Evolutionary conservation across 106 monocot species (phyloP).

Genomic region (Acorus gramineus): DNA sequence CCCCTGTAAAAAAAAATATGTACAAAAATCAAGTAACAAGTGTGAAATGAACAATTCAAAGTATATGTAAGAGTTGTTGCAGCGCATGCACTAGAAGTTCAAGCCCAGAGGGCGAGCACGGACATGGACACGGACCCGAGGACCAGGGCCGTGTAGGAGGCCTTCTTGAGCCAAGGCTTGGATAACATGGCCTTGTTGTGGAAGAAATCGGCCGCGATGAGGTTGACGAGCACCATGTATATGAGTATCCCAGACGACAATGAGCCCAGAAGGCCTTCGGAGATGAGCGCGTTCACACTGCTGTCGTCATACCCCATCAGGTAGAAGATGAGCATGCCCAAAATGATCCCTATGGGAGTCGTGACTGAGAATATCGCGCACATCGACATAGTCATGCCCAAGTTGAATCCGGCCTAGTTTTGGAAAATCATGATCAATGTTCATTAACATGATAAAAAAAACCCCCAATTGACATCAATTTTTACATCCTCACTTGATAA

Average conservation of each 20-base stretch:
- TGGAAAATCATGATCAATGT: not conserved
- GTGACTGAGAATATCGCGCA: slow-evolving; percentile 84
- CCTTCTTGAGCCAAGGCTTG: slow-evolving; percentile 42
- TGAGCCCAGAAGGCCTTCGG: slow-evolving; percentile 78
- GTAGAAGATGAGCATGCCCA: slow-evolving; percentile 73
- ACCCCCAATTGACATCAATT: no score
- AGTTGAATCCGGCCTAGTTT: slow-evolving; percentile 78
- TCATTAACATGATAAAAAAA: no score
- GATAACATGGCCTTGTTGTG: slow-evolving; percentile 73
- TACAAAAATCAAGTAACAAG: not conserved
- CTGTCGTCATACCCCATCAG: slow-evolving; percentile 83
- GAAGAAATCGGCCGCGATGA: slow-evolving; percentile 84
- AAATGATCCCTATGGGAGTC: slow-evolving; percentile 63
- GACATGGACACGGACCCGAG: slow-evolving; percentile 90
- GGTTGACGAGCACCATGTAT: slow-evolving; percentile 92
- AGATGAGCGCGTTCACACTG: slow-evolving; percentile 65
- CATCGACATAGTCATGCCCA: slow-evolving; percentile 68
- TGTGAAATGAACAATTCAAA: not conserved
- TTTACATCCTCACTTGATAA: no score
- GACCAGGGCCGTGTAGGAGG: slow-evolving; percentile 48
- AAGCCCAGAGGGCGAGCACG: slow-evolving; percentile 88
- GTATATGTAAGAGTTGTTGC: not conserved
- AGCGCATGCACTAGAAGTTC: not conserved
- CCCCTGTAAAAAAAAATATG: no score
- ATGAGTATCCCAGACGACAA: slow-evolving; percentile 76